Evolutionary conservation across 345 rosid species (phyloP), one percentile per base, ranked within the genome.

Genomic region (Salix udensis): DNA sequence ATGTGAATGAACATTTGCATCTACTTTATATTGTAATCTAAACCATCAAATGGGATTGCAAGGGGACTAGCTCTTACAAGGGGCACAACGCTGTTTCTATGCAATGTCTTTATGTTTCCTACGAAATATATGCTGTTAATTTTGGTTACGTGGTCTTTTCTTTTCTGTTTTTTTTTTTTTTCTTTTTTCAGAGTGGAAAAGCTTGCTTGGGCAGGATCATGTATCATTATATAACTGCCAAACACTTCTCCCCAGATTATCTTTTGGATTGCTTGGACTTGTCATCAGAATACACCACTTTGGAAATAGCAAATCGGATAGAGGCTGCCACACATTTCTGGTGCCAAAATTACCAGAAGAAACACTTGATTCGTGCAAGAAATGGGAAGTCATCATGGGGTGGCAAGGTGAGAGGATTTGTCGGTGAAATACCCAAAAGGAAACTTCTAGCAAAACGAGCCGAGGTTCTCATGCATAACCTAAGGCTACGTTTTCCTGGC

Each of bases 141-240:
- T 37, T 23, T 66, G 36, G 50, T 58, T 39, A 7, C 18, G 18
- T 34, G 23, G 28, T 0, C 64, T 23, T 10, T 23, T 23, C 28
- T 58, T 4, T 53, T 19, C 6, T 39, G 8, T 40, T 40, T n/a
- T 40, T 40, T 7, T 13, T 40, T 7, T 13, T 11, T 44, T 44
- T 44, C 2, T 44, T 44, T 44, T 82, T 68, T 68, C 88, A 85
- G 88, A 78, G 66, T n/a, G 86, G 83, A 70, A 81, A 81, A 74
- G 76, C 82, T 64, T 85, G 84, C 73, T 72, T 85, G 16, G 83
- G 86, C 3, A 84, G 83, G 62, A 72, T 40, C n/a, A 71, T 83
- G 52, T 83, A 83, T 69, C 73, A 69, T 11, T 79, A 81, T 73
- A 50, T 85, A 72, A 74, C 85, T 16, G 76, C 83, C 31, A 67